Evolutionary conservation across 495 filamentous ascomycete genomes (phyloP).

Genomic region (Cercophora scortea): DNA sequence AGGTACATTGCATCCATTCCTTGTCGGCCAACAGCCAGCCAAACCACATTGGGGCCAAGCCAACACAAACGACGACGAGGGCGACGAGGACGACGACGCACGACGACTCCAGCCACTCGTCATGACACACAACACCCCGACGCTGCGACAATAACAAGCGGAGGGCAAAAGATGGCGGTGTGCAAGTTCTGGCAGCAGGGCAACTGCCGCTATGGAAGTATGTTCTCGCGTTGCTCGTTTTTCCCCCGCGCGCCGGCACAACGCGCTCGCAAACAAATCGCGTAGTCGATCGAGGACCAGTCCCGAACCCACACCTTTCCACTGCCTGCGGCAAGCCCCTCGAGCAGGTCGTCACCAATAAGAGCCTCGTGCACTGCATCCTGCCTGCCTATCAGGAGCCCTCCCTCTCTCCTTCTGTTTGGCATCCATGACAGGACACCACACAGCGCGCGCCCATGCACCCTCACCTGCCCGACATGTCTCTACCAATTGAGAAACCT

Average conservation of each 20-base stretch:
- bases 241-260: too few relatives aligned
- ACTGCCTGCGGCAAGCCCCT: neutral
- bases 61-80: too few relatives aligned
- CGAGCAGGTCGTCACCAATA: neutral
- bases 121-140: neutral
- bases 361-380: too few relatives aligned
- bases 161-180: slow-evolving; percentile 40
- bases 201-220: slow-evolving; percentile 63
- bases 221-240: slow-evolving; percentile 3
- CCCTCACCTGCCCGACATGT: too few relatives aligned
- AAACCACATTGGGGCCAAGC: neutral
- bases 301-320: too few relatives aligned
- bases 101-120: neutral
- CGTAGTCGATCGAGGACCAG: too few relatives aligned
- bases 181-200: slow-evolving; percentile 70
- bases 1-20: too few relatives aligned
- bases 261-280: too few relatives aligned
- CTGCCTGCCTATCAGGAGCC: too few relatives aligned
- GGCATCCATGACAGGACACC: too few relatives aligned
- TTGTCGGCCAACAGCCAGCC: neutral
- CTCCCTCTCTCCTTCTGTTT: too few relatives aligned
- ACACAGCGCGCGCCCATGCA: too few relatives aligned
- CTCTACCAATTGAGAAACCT: neutral
- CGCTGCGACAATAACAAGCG: neutral
- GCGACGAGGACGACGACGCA: neutral